Base-by-base conservation (phyloP, 2,329 filamentous ascomycete species). In the Claviceps citrina region DNA sequence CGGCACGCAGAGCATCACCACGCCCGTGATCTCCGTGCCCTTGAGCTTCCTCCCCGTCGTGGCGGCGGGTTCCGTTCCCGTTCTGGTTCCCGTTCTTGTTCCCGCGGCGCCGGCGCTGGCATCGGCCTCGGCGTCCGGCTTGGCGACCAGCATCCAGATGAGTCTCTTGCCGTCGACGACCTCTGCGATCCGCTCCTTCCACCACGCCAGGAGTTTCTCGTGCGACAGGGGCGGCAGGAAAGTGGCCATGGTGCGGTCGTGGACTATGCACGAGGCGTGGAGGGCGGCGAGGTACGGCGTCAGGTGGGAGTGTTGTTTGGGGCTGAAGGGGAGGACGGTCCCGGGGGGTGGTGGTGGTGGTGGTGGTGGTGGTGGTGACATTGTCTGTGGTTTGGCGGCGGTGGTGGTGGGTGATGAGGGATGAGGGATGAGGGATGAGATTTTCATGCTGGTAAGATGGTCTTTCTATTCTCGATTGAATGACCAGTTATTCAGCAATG, bases 201-300 rank as follows among this genome's bases (percentile, higher is more conserved):
- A 79, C 64, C 68, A 78, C 7, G 59, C 48, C 24, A 71, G 58
- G 30, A 79, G 67, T 51, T 71, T 72, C 28, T 67, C 61, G 51
- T 72, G 63, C 36, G 66, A 65, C 26, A 78, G 58, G 0, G 75
- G 74, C n/a, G 72, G 71, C 12, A 75, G 60, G 51, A 78, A 79
- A 4, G 66, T 71, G 20, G 70, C 70, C 27, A 73, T 64, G 45
- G 67, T 70, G 50, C 66, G 62, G 56, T 75, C 73, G 43, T 66
- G 59, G 4, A 67, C 69, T 51, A 80, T 74, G 56, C 73, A 77
- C 12, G 66, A 64, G 43, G 65, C 68, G 47, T 78, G 75, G 19
- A 79, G 62, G 35, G 66, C 64, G 27, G 72, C 73, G 15, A 79
- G 62, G 49, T 72, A 71, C 13, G 68, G 64, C 19, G 74, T 61